Evolutionary conservation across 441 rosid species (phyloP), one percentile per base, ranked within the genome.

Genomic region (Melastoma candidum): DNA sequence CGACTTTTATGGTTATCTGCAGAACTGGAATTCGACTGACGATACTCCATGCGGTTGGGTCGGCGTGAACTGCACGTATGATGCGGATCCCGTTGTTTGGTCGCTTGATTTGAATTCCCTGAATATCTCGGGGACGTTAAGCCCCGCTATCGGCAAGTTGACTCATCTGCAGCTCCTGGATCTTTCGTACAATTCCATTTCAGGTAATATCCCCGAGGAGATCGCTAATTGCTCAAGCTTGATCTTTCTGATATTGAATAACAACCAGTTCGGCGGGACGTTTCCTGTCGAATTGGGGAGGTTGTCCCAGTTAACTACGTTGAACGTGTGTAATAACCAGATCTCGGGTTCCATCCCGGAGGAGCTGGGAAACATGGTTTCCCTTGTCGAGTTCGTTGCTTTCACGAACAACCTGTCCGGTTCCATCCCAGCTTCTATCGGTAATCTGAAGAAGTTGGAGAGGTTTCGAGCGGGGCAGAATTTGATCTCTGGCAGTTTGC

Each of bases 381-480:
- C 79, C 7, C 64, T 93, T 68, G 74, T 74, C 43, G 97, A 93
- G 70, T 77, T 88, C 74, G 87, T 84, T 68, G 95, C 92, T 54
- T 93, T 75, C 69, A 84, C 90, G 41, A 93, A 93, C 73, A 85
- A 86, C 68, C 66, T 93, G 62, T 74, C 80, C 3, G 98, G 97
- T 12, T 80, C 95, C 5, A 63, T 93, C 76, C 97, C 98, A 41
- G 80, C 36, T 53, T 84, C 97, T 12, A 71, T 88, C 27, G 97
- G 95, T 10, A 86, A 78, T 12, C 87, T 93, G 51, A 68, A 39
- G 79, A 81, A 75, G 59, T 59, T 93, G 69, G 71, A 47, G 53
- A 61, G 67, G 12, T 74, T 88, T 41, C 83, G 97, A 14, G 87
- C 87, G 0, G 97, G 98, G 46, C 95, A 93, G 59, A 93, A 88